Evolutionary conservation across 1,139 yeast genomes (phyloP), one percentile per base, ranked within the genome.

Genomic region (Zhuliangozyma blackwelliae): DNA sequence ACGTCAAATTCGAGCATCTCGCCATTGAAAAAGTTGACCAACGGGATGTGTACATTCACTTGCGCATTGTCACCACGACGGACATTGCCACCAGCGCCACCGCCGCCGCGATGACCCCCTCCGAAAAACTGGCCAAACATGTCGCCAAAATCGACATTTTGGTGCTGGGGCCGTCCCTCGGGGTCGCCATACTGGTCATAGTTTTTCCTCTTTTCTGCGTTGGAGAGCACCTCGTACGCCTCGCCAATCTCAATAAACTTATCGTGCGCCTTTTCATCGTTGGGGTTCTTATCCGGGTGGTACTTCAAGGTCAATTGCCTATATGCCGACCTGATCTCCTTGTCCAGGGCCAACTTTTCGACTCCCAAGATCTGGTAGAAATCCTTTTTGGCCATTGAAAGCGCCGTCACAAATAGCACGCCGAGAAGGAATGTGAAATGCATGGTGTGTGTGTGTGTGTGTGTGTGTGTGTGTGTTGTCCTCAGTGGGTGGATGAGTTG

Each of bases 211-310:
- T 88, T 86, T 39, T 84, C 86, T 10, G 75, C 62, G 55, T 90
- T 90, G 41, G 82, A 76, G 44, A 92, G 72, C 10, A 89, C 87
- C 44, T 90, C 97, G 57, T 92, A 92, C 0, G 97, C 97, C 50
- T 85, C 95, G 7, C 96, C 96, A 23, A 92, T 77, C 57, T 89
- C 95, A 36, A 92, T 82, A 59, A 89, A 92, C 60, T 77, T 82
- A 40, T 83, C 82, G 47, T 86, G 90, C 2, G 97, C 95, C 30
- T 75, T 82, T 19, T 86, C 92, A 47, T 82, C 78, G 1, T 44
- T 44, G 5, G 71, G 83, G 54, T 92, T 92, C 65, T 94, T 92
- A 59, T 92, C 98, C 1, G 98, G 98, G 55, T 92, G 98, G 59
- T 77, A 89, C 54, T 86, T 87, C 58, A 89, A 84, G 48, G 94